Conservation (phyloP, 305 asterid species). For the Petunia hybrid region DNA sequence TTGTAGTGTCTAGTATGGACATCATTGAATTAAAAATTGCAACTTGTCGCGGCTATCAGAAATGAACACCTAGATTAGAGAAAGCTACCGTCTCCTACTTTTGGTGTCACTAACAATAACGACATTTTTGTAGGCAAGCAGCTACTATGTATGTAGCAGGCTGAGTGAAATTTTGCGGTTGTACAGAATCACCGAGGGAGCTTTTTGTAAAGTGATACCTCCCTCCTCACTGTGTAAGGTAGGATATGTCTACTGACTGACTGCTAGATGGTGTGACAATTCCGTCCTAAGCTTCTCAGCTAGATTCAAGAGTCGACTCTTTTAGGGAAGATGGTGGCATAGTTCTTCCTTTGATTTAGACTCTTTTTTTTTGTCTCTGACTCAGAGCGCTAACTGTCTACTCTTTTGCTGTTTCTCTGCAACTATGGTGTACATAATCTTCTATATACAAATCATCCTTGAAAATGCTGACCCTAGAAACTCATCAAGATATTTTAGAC, state of each 20-base stretch:
- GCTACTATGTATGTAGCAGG: slow-evolving; percentile 54
- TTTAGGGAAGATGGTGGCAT: not conserved
- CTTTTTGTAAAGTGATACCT: slow-evolving; percentile 50
- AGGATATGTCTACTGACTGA: slow-evolving; percentile 22
- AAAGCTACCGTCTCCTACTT: not conserved
- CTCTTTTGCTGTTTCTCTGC: too few species aligned
- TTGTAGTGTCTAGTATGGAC: slow-evolving; percentile 5
- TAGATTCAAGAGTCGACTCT: slow-evolving; percentile 7
- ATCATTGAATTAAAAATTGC: not conserved
- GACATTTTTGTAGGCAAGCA: slow-evolving; percentile 48
- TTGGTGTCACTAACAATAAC: slow-evolving; percentile 22
- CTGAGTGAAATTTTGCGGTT: slow-evolving; percentile 58
- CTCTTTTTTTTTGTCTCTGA: not conserved
- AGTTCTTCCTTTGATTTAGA: slow-evolving; percentile 21
- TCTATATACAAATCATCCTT: not conserved
- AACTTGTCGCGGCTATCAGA: slow-evolving; percentile 7
- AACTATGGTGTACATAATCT: not conserved
- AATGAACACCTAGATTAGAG: not conserved
- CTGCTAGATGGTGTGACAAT: slow-evolving; percentile 30
- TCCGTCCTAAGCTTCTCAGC: slow-evolving; percentile 29
- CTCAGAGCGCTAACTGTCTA: slow-evolving; percentile 21
- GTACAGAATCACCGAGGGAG: slow-evolving; percentile 53
- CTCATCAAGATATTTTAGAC: slow-evolving; percentile 6
- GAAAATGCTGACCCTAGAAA: slow-evolving; percentile 15
- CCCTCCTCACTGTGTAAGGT: slow-evolving; percentile 42